These are phyloP conservation scores for Komagataella phaffii DNA, from an alignment of 805 yeast genomes.

Conservation along the genomic window DNA sequence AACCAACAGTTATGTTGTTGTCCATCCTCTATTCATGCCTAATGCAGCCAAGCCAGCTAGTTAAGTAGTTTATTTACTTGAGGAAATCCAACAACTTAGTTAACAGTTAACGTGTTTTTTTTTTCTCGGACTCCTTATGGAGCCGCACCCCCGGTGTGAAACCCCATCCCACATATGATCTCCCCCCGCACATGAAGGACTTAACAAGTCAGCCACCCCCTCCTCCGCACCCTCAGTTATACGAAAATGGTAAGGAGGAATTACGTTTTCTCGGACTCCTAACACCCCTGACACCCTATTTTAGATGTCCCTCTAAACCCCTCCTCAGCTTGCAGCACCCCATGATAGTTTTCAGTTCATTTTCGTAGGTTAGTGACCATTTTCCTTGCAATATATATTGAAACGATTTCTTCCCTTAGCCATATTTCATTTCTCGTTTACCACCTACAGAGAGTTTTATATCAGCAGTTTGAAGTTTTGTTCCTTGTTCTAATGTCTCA, in stretches of 20 bases:
- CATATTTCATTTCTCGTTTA: background rate
- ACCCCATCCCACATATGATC: background rate
- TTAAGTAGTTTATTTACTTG: background rate
- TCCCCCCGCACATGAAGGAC: background rate
- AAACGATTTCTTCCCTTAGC: background rate
- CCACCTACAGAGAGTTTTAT: no score
- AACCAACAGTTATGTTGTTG: slow-evolving; percentile 43
- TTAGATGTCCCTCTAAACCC: background rate
- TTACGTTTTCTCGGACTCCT: background rate
- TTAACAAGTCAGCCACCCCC: background rate
- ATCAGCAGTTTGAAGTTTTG: background rate
- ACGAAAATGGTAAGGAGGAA: background rate
- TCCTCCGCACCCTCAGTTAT: background rate
- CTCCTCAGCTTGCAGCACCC: background rate
- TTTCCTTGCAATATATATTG: background rate
- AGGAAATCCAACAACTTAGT: background rate
- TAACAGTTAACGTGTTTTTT: background rate
- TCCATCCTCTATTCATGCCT: slow-evolving; percentile 37
- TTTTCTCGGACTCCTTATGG: background rate
- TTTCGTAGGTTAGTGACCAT: background rate
- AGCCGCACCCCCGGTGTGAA: background rate
- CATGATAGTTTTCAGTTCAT: background rate
- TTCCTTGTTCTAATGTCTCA: background rate
- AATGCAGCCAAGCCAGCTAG: slow-evolving; percentile 14
- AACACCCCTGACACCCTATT: background rate